A percentile compares a stretch with the other conserved stretches of the same genome.
Evolutionary conservation across 2,329 filamentous ascomycete genomes (phyloP).

Genomic region (Cladorrhinum sp.): DNA sequence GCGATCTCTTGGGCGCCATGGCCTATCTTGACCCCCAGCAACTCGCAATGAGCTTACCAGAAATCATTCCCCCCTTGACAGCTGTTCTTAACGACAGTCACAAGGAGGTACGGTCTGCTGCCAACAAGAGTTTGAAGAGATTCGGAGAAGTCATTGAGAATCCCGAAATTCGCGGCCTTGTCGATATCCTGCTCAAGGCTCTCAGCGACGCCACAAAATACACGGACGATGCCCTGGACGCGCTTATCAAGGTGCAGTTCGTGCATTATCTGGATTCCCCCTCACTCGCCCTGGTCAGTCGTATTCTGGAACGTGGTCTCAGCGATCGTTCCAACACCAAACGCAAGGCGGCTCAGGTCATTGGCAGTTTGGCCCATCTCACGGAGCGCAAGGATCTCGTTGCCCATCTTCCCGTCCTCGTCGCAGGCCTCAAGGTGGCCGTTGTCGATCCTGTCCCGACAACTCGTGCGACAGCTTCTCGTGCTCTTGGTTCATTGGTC

Average conservation of each 20-base stretch:
- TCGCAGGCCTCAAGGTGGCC: conserved; percentile 83
- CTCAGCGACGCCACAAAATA: conserved; percentile 96
- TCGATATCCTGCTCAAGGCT: conserved; percentile 89
- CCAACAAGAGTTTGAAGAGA: conserved; percentile 93
- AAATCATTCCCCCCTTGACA: conserved; percentile 94
- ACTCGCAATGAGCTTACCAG: conserved; percentile 83
- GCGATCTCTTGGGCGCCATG: conserved; percentile 95
- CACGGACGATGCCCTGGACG: conserved; percentile 89
- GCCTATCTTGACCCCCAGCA: conserved; percentile 96
- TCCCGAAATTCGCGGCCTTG: conserved; percentile 90
- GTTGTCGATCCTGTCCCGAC: conserved; percentile 95
- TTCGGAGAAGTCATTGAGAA: conserved; percentile 99
- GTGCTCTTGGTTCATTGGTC: conserved; percentile 91
- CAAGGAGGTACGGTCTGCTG: conserved; percentile 89
- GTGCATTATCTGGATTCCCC: conserved; percentile 98
- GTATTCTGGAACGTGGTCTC: conserved; percentile 90
- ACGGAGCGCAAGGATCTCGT: conserved; percentile 94
- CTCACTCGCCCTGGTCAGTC: conserved; percentile 88
- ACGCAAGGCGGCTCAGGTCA: conserved; percentile 93
- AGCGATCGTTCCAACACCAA: conserved; percentile 92
- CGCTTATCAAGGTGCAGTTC: conserved; percentile 96
- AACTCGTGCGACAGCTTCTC: conserved; percentile 92
- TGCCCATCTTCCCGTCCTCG: conserved; percentile 84
- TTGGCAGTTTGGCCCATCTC: conserved; percentile 93
- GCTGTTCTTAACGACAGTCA: conserved; percentile 95